Base-by-base conservation (phyloP, 1,284 basidiomycete genomes). In the Gymnopus androsaceus region DNA sequence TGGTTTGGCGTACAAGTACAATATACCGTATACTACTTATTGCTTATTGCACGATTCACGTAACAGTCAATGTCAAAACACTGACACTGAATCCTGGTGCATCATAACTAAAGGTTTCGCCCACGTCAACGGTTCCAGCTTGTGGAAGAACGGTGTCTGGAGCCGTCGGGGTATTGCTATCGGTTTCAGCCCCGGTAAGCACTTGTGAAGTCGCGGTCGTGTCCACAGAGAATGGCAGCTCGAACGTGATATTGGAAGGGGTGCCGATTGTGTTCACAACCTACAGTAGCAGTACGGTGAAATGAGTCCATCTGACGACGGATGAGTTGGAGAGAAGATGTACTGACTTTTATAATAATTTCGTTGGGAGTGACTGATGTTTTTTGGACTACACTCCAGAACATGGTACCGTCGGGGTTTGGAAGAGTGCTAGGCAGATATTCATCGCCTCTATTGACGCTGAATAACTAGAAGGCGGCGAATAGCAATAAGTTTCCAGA, bases 361-460 rank as follows among this genome's bases (percentile, higher is more conserved):
- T 78, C 67, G 3, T 72, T 67, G 0, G 54, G 54, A n/a, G 37
- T 50, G 73, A 51, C 69, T 14, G 73, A 65, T 1, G 62, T 77
- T 33, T 76, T 72, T 34, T 78, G 74, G 2, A 82, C 81, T 45
- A 88, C 77, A 57, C 82, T 84, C 86, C 86, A 88, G 66, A 80
- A 78, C 3, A 84, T 64, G 0, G 81, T 81, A 7, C 81, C 83
- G 6, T 61, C 69, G 0, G 56, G 44, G 27, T 63, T 69, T 0
- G 85, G 85, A 3, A 87, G 74, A 0, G 83, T 85, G 65, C 83
- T 87, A 3, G 85, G 81, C 2, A 88, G 67, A 59, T 86, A 87
- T 59, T 79, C 77, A 48, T 84, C 81, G 6, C 85, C 85, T 28
- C 77, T 71, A 65, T 85, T 83, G 25, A 76, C 59, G 57, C 82